Conservation (phyloP, 352 stramenopile species). For the Achlya hypogyna region DNA sequence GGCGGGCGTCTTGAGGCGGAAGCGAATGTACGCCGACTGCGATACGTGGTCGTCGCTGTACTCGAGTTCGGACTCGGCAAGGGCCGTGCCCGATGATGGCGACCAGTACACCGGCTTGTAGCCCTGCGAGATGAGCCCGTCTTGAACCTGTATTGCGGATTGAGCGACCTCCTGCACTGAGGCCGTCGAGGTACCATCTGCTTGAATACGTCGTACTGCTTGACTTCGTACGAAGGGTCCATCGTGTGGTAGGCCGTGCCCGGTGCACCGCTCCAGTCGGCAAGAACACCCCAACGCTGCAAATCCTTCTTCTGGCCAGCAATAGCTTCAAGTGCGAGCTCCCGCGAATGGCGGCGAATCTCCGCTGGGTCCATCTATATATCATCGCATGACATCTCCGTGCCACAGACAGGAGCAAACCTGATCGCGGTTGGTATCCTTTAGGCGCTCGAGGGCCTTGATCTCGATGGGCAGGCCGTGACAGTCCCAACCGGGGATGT, state of each 20-base stretch:
- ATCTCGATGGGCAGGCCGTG: slow-evolving; percentile 98
- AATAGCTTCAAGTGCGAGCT: slow-evolving; percentile 90
- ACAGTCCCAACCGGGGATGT: slow-evolving; percentile 98
- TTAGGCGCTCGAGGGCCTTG: slow-evolving; percentile 93
- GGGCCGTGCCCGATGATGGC: slow-evolving; percentile 92
- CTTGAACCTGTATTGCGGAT: slow-evolving; percentile 33
- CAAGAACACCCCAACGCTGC: slow-evolving; percentile 91
- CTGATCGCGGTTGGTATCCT: slow-evolving; percentile 28
- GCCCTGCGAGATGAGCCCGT: slow-evolving; percentile 95
- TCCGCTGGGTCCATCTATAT: slow-evolving; percentile 74
- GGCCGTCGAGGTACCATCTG: slow-evolving; percentile 67
- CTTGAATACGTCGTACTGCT: slow-evolving; percentile 95
- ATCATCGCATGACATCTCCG: slow-evolving; percentile 7
- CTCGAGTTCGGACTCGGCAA: slow-evolving; percentile 98
- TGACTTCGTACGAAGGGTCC: slow-evolving; percentile 91
- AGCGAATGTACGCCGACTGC: slow-evolving; percentile 92
- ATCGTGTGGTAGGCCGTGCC: slow-evolving; percentile 92
- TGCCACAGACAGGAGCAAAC: background rate
- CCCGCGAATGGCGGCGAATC: slow-evolving; percentile 85
- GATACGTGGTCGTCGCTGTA: slow-evolving; percentile 96
- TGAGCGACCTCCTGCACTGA: background rate
- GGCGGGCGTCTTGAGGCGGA: slow-evolving; percentile 41
- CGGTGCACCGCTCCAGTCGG: slow-evolving; percentile 65
- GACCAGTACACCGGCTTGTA: slow-evolving; percentile 99
- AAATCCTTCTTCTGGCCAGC: slow-evolving; percentile 89